These are phyloP conservation scores for Cercophora scortea DNA, from an alignment of 495 filamentous ascomycete genomes.

Conservation along the genomic window DNA sequence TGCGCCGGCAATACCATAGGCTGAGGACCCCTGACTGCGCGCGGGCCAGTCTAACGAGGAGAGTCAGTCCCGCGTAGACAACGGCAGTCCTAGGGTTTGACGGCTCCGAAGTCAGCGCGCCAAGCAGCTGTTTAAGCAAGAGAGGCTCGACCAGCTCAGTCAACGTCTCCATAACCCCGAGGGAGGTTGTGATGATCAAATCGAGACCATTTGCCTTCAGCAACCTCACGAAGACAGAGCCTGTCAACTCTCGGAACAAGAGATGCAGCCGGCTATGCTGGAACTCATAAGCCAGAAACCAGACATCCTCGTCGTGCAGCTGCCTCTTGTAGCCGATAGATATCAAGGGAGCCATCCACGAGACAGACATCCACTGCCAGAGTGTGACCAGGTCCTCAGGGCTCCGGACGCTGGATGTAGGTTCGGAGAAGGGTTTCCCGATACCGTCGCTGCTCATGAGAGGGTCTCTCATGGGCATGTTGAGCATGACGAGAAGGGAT, in stretches of 20 bases:
- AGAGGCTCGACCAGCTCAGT: slow-evolving; percentile 60
- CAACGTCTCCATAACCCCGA: slow-evolving; percentile 54
- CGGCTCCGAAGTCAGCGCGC: slow-evolving; percentile 50
- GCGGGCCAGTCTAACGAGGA: slow-evolving; percentile 51
- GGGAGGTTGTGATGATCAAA: slow-evolving; percentile 53
- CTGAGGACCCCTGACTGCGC: slow-evolving; percentile 60
- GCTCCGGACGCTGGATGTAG: slow-evolving; percentile 56
- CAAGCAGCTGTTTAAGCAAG: slow-evolving; percentile 63
- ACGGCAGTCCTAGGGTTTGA: slow-evolving; percentile 48
- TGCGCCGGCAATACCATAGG: slow-evolving; percentile 65
- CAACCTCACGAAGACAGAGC: slow-evolving; percentile 61
- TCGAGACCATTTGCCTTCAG: slow-evolving; percentile 68
- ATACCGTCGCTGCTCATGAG: slow-evolving; percentile 52
- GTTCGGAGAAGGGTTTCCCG: slow-evolving; percentile 45
- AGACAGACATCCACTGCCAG: slow-evolving; percentile 77
- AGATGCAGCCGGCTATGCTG: slow-evolving; percentile 65
- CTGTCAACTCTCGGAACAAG: slow-evolving; percentile 62
- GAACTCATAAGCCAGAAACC: slow-evolving; percentile 66
- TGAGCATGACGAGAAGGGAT: slow-evolving; percentile 46
- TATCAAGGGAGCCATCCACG: slow-evolving; percentile 74
- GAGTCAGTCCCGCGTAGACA: slow-evolving; percentile 55
- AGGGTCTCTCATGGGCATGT: slow-evolving; percentile 66
- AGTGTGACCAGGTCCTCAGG: slow-evolving; percentile 75
- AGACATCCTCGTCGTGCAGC: slow-evolving; percentile 71
- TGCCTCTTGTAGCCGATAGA: slow-evolving; percentile 50